Evolutionary conservation across 371 early-diverging fungal genomes (phyloP).

Genomic region (Lichtheimia ornata): DNA sequence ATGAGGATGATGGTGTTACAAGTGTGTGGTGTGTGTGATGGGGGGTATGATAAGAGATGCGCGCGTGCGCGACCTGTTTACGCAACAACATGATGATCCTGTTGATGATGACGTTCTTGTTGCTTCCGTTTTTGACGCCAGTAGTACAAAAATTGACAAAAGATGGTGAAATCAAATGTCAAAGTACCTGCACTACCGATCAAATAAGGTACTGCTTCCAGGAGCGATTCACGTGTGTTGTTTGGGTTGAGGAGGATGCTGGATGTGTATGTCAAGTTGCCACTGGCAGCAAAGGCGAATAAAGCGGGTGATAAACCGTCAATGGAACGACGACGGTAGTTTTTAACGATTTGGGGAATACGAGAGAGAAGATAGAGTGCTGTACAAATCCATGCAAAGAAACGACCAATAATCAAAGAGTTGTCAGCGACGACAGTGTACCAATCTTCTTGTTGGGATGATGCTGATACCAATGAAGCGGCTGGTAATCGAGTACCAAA

Average conservation of each 20-base stretch:
- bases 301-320: conserved; percentile 62
- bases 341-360: conserved; percentile 63
- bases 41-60: too few species aligned
- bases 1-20: too few species aligned
- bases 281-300: conserved; percentile 65
- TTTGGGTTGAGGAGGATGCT: conserved; percentile 52
- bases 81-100: too few species aligned
- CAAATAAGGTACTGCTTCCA: conserved; percentile 54
- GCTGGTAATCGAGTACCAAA: conserved; percentile 18
- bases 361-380: conserved; percentile 62
- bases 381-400: conserved; percentile 63
- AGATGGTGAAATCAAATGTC: conserved; percentile 57
- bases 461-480: conserved; percentile 4
- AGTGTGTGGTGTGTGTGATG: too few species aligned
- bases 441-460: neutral
- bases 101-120: conserved; percentile 1
- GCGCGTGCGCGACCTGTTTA: too few species aligned
- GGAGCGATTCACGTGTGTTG: conserved; percentile 21
- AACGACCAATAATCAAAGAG: conserved; percentile 33
- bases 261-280: conserved; percentile 61
- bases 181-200: conserved; percentile 61
- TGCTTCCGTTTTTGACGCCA: conserved; percentile 6
- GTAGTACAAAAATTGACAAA: conserved; percentile 43
- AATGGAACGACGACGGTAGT: conserved; percentile 52
- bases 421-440: conserved; percentile 4